Conservation (phyloP, 2,329 filamentous ascomycete species). For the Herpotrichia juniperi region DNA sequence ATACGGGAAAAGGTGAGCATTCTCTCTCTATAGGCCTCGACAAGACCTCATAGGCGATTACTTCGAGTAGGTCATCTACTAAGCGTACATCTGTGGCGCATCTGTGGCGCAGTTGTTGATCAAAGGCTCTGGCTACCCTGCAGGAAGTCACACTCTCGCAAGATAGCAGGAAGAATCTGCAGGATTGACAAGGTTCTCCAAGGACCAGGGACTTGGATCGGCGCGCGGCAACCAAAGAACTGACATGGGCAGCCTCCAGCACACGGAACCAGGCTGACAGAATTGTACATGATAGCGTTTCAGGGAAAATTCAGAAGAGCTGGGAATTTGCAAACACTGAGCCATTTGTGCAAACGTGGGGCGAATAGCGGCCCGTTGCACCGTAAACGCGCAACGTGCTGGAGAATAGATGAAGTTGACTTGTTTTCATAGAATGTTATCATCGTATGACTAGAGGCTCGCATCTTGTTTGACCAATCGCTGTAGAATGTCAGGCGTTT, state of each 20-base stretch:
- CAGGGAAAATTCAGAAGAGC: too few species aligned
- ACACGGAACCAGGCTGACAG: slow-evolving; percentile 1
- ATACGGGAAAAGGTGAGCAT: too few species aligned
- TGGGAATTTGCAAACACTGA: background rate
- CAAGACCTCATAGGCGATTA: too few species aligned
- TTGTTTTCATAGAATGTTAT: too few species aligned
- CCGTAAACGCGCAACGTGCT: background rate
- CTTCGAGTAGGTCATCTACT: too few species aligned
- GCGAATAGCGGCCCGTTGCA: slow-evolving; percentile 6
- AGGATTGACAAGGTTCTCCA: background rate
- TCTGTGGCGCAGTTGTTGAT: background rate
- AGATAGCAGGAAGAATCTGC: background rate
- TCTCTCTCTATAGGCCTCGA: too few species aligned
- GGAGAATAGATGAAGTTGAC: background rate
- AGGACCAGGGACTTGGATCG: slow-evolving; percentile 5
- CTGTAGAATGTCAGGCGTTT: background rate
- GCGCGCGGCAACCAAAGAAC: background rate
- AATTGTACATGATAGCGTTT: background rate
- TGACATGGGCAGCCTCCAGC: background rate
- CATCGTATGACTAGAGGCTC: too few species aligned
- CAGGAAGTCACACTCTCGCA: background rate
- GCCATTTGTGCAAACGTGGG: background rate
- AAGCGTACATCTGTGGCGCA: background rate
- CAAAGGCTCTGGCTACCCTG: background rate
- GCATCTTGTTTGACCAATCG: background rate